A percentile compares a stretch with the other conserved stretches of the same genome.
These are phyloP conservation scores for Silene uniflora DNA, from an alignment of 148 eudicot species.

Conservation along the genomic window DNA sequence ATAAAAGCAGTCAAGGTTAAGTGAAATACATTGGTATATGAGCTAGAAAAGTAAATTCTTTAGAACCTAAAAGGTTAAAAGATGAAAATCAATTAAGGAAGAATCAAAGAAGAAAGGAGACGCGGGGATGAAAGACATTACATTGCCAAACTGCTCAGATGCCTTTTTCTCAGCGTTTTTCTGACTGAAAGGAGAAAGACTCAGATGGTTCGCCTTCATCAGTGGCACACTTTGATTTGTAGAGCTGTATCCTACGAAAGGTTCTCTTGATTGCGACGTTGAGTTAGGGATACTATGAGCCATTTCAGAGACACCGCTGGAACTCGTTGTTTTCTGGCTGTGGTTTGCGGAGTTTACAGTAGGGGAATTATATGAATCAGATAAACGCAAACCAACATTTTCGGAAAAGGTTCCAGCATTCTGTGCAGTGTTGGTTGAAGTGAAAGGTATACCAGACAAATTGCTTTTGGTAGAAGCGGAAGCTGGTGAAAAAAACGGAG, in stretches of 20 bases:
- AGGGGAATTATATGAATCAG: constrained; percentile 27
- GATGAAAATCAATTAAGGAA: neutral
- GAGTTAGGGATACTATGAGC: constrained; percentile 27
- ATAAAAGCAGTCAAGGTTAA: neutral
- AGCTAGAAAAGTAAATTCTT: neutral
- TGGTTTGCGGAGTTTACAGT: constrained; percentile 19
- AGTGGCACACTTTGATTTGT: constrained; percentile 24
- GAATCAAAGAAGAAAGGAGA: neutral
- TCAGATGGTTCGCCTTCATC: constrained; percentile 33
- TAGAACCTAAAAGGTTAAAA: neutral
- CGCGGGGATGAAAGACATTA: constrained; percentile 27
- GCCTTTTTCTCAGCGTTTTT: constrained; percentile 39
- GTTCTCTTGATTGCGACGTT: constrained; percentile 28
- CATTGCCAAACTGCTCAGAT: constrained; percentile 60
- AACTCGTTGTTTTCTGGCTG: constrained; percentile 26
- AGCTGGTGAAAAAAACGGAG: constrained; percentile 25
- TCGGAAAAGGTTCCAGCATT: constrained; percentile 27
- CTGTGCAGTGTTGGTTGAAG: constrained; percentile 11
- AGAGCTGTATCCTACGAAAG: constrained; percentile 29
- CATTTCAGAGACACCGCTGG: constrained; percentile 22
- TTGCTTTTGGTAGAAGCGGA: constrained; percentile 16
- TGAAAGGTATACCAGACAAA: constrained; percentile 9
- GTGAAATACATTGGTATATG: neutral
- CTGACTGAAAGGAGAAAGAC: constrained; percentile 34
- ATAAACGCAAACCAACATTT: constrained; percentile 25